Percentiles rank a stretch among this genome's conserved stretches.
These are phyloP conservation scores for Aegilops tauschii DNA, from an alignment of 176 grass and related monocot species.

Conservation along the genomic window DNA sequence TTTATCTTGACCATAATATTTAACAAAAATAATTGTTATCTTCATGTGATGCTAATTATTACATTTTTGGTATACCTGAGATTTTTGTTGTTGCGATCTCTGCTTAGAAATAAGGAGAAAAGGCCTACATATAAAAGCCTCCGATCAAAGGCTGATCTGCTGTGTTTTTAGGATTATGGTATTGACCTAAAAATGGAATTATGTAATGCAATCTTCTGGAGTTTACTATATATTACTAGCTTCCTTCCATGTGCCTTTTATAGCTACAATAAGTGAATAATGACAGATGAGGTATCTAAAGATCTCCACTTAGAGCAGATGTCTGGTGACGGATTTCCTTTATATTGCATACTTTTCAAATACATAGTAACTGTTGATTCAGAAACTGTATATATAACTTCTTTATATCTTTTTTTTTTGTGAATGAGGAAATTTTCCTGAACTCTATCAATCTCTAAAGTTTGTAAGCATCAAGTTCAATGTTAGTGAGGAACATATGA, in stretches of 20 bases:
- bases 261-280: neutral
- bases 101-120: neutral
- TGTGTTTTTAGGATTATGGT: neutral
- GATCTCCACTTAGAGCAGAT: neutral
- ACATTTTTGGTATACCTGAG: neutral
- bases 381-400: neutral
- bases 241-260: neutral
- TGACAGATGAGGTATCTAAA: neutral
- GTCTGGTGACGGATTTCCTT: neutral
- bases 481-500: neutral
- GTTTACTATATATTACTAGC: neutral
- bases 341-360: neutral
- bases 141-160: neutral
- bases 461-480: neutral
- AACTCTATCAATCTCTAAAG: neutral
- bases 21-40: neutral
- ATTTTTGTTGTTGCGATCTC: neutral
- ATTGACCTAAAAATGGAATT: neutral
- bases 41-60: neutral
- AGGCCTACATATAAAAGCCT: neutral
- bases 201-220: neutral
- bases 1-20: neutral
- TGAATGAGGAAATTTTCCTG: neutral
- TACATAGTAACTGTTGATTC: neutral
- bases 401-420: neutral